Percentiles rank a stretch among this genome's conserved stretches.
These are phyloP conservation scores for Lecanicillium sp. DNA, from an alignment of 2,329 filamentous ascomycete species.

Conservation along the genomic window DNA sequence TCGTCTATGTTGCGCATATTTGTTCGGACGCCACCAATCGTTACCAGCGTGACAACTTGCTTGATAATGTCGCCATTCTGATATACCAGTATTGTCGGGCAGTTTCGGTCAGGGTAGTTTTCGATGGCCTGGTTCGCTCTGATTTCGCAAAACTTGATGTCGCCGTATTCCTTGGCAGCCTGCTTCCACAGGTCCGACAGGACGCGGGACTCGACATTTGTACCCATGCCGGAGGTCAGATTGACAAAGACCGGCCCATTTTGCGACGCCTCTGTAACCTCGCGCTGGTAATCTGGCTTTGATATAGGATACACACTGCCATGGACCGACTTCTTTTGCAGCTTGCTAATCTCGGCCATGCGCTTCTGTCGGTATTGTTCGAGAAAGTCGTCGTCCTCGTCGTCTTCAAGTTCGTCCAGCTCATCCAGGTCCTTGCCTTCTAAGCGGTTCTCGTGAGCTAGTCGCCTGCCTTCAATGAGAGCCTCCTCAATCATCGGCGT, in stretches of 20 bases:
- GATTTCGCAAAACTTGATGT: constrained; percentile 97
- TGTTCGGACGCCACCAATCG: constrained; percentile 65
- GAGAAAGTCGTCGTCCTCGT: constrained; percentile 89
- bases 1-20: constrained; percentile 70
- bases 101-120: constrained; percentile 90
- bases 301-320: constrained; percentile 89
- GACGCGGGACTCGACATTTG: constrained; percentile 77
- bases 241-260: constrained; percentile 67
- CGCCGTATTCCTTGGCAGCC: constrained; percentile 76
- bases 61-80: constrained; percentile 85
- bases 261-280: constrained; percentile 85
- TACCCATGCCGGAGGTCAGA: constrained; percentile 68
- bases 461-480: constrained; percentile 69
- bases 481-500: constrained; percentile 96
- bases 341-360: constrained; percentile 68
- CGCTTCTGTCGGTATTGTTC: constrained; percentile 83
- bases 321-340: constrained; percentile 72
- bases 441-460: constrained; percentile 85
- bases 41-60: constrained; percentile 83
- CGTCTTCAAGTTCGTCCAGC: constrained; percentile 85
- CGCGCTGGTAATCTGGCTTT: constrained; percentile 85
- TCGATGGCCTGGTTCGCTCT: constrained; percentile 88
- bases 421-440: constrained; percentile 95
- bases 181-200: constrained; percentile 81
- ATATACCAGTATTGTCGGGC: constrained; percentile 88